Evolutionary conservation across 208 protist species (phyloP).

Genomic region (Leishmania tropica): DNA sequence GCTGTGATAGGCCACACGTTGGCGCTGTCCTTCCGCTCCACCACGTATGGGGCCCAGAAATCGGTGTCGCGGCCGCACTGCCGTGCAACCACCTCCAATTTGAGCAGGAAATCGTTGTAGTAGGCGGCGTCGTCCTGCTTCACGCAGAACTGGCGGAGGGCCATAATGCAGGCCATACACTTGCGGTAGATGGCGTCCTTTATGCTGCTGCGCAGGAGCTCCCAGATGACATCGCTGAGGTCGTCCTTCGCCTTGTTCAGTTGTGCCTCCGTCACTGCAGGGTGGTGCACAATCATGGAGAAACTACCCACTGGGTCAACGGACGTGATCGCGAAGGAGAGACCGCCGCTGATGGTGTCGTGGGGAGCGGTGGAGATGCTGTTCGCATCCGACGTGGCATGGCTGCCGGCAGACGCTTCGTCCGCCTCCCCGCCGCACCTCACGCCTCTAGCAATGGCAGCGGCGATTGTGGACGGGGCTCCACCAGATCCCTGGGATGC

Average conservation of each 20-base stretch:
- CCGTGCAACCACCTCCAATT: conserved; percentile 51
- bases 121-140: conserved; percentile 51
- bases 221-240: conserved; percentile 56
- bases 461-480: conserved; percentile 6
- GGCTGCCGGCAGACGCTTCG: conserved; percentile 2
- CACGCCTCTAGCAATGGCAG: conserved; percentile 6
- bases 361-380: conserved; percentile 18
- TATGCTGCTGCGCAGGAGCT: conserved; percentile 66
- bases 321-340: conserved; percentile 26
- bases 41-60: conserved; percentile 40
- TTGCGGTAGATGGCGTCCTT: conserved; percentile 71
- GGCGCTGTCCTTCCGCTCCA: neutral
- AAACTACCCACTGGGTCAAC: conserved; percentile 61
- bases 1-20: conserved; percentile 45
- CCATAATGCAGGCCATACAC: conserved; percentile 59
- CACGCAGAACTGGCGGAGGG: conserved; percentile 75
- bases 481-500: neutral
- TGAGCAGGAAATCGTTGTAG: conserved; percentile 79
- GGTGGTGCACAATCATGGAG: conserved; percentile 21
- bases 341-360: conserved; percentile 9
- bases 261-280: conserved; percentile 20
- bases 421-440: neutral
- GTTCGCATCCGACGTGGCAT: conserved; percentile 3
- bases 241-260: conserved; percentile 59
- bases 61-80: conserved; percentile 31